Evolutionary conservation across 2,329 filamentous ascomycete genomes (phyloP).

Genomic region (Immersiporthe knoxdaviesiana): DNA sequence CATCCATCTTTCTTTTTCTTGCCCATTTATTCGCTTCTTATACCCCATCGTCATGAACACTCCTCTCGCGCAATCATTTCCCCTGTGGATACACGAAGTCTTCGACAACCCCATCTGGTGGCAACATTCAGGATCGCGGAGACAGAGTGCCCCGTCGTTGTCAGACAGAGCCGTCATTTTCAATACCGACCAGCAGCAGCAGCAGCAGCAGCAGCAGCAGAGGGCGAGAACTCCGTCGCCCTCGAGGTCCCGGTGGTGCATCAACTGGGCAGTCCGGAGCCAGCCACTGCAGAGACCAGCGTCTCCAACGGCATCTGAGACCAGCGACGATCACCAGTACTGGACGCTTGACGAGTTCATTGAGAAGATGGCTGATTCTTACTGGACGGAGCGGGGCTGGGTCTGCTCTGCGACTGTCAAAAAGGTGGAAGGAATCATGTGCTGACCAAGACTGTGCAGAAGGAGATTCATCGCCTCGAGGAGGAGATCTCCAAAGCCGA

Average conservation of each 20-base stretch:
- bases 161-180: neutral
- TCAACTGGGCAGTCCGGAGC: neutral
- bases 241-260: neutral
- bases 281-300: neutral
- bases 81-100: constrained; percentile 12
- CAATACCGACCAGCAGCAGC: neutral
- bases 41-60: constrained; percentile 14
- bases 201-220: too few species aligned
- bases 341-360: neutral
- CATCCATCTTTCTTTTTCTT: neutral
- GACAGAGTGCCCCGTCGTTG: neutral
- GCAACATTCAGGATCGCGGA: constrained; percentile 12
- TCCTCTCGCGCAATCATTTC: neutral
- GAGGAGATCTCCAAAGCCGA: constrained; percentile 60
- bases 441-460: constrained; percentile 43
- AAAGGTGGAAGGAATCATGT: neutral
- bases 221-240: neutral
- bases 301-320: neutral
- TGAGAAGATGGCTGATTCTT: constrained; percentile 18
- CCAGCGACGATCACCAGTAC: neutral
- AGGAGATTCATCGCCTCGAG: constrained; percentile 62
- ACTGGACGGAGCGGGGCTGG: constrained; percentile 28
- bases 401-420: constrained; percentile 29
- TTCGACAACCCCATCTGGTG: constrained; percentile 25
- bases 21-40: neutral